Conservation (phyloP, 176 grass and related monocot species). For the Themeda triandra region DNA sequence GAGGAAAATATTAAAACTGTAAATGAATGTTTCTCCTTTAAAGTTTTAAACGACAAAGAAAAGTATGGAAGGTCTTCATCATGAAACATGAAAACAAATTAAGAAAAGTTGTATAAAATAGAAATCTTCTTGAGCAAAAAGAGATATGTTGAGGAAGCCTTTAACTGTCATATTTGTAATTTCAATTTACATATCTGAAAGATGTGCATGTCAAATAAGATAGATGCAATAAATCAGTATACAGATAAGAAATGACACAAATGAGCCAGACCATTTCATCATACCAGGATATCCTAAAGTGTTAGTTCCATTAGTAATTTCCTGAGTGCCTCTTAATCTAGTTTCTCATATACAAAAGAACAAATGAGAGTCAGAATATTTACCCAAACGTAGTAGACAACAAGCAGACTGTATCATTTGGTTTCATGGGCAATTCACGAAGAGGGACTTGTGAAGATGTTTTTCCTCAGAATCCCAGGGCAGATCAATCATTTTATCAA, state of each 20-base stretch:
- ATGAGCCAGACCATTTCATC: background rate
- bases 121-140: background rate
- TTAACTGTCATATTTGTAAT: too few relatives aligned
- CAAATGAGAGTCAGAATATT: constrained; percentile 11
- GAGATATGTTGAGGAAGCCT: background rate
- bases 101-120: background rate
- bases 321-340: background rate
- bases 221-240: background rate
- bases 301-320: background rate
- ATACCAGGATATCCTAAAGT: background rate
- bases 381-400: constrained; percentile 93
- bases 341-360: background rate
- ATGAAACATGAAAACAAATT: background rate
- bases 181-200: too few relatives aligned
- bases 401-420: constrained; percentile 68
- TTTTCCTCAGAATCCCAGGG: constrained; percentile 85
- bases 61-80: background rate
- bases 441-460: constrained; percentile 71
- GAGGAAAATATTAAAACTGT: too few relatives aligned
- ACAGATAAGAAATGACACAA: background rate
- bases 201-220: background rate
- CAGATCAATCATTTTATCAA: constrained; percentile 80
- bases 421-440: constrained; percentile 56
- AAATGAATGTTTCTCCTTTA: background rate
- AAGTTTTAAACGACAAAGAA: background rate